Base-by-base conservation (phyloP, 2,329 filamentous ascomycete species). In the Aspergillus costaricaensis region DNA sequence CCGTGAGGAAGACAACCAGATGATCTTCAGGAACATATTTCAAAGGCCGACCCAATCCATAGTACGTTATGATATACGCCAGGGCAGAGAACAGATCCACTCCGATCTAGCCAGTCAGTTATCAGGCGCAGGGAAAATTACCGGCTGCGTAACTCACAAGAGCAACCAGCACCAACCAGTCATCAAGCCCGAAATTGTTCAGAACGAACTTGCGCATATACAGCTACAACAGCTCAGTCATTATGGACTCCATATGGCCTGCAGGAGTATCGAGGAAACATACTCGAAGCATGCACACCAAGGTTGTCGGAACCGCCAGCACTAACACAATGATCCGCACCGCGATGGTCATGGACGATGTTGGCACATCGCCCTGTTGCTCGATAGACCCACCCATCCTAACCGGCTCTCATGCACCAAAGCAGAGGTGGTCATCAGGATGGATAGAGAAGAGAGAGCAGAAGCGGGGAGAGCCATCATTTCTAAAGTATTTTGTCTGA, bases 151-250 rank as follows among this genome's bases (percentile, higher is more conserved):
- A 15, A 58, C 60, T 49, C 41, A 63, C 64, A 36, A 66, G 57
- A 15, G 57, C 54, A 19, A 55, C n/a, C 9, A 65, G 51, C n/a
- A 65, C 64, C 15, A 65, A 17, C 43, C 56, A 65, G 47, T 66
- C 64, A 32, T 66, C 64, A 2, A 65, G 30, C 4, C 64, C 64
- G 38, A 66, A 66, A 3, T 38, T 38, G 3, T 54, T 55, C 32
- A 56, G 52, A 9, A 66, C 57, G 38, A 63, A 65, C 32, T 55
- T 60, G 23, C 64, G 64, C 51, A 63, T 30, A 44, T 65, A 66
- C 21, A 66, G 49, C 64, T 65, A 43, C 30, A 14, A 44, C 52
- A 10, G 15, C 14, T 55, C 27, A 55, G 52, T n/a, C 23, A 27
- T 15, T 14, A 9, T 36, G 6, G 5, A n/a, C 10, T 38, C 15